Evolutionary conservation across 305 asterid genomes (phyloP).

Genomic region (Rubia balearica): DNA sequence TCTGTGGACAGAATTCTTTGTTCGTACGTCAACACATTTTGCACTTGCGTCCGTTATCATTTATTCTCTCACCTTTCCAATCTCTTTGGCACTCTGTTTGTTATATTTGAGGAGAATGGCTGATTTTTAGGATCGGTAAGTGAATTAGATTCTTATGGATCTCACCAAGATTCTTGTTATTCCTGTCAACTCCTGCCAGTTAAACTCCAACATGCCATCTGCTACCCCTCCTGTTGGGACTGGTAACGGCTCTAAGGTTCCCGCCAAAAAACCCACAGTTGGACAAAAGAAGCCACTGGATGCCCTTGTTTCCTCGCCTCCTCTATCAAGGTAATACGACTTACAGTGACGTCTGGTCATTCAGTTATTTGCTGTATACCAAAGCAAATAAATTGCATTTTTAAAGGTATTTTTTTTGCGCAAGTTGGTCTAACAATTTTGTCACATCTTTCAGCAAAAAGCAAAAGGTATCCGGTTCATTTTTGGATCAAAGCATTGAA

Average conservation of each 20-base stretch:
- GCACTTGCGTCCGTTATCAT: background rate
- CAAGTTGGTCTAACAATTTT: conserved; percentile 13
- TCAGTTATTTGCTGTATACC: background rate
- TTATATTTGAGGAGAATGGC: background rate
- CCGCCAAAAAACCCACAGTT: conserved; percentile 50
- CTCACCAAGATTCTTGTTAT: conserved; percentile 3
- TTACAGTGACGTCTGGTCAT: background rate
- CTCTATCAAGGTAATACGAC: conserved; percentile 61
- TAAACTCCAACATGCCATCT: conserved; percentile 48
- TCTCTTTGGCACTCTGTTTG: background rate
- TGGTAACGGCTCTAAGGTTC: conserved; percentile 40
- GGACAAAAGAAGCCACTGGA: conserved; percentile 91
- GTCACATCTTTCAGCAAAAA: conserved; percentile 53
- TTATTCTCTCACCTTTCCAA: background rate
- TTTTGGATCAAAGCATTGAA: conserved; percentile 87
- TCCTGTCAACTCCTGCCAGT: conserved; percentile 28
- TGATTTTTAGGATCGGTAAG: background rate
- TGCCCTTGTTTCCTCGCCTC: conserved; percentile 62
- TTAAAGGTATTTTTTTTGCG: background rate
- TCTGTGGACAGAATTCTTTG: background rate
- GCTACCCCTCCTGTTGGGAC: conserved; percentile 32
- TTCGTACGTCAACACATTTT: background rate
- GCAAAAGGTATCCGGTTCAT: conserved; percentile 82
- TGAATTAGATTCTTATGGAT: background rate
- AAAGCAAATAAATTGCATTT: background rate